Evolutionary conservation across 257 asterid genomes (phyloP).

Genomic region (Leptodermis oblonga): DNA sequence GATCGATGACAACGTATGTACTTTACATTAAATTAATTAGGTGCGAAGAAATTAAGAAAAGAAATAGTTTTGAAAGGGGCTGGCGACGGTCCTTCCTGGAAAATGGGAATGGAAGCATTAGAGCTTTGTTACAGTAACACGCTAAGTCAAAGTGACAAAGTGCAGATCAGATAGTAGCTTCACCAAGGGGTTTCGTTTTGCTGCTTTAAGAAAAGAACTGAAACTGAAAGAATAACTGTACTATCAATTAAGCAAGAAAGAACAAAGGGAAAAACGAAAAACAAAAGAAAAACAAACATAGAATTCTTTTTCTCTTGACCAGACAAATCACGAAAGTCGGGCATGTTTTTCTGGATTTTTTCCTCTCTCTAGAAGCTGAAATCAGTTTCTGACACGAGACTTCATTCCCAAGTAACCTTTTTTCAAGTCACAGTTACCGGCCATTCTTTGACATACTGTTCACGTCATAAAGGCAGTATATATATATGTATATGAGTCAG

Average conservation of each 20-base stretch:
- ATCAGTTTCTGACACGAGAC: neutral
- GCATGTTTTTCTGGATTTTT: neutral
- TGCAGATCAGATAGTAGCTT: constrained; percentile 10
- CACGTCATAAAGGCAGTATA: too few relatives aligned
- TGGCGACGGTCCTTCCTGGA: too few relatives aligned
- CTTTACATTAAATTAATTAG: too few relatives aligned
- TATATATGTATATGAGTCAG: too few relatives aligned
- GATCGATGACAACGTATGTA: too few relatives aligned
- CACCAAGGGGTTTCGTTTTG: neutral
- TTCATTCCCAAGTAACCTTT: constrained; percentile 8
- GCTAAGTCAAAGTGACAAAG: constrained; percentile 21
- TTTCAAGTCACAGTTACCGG: neutral
- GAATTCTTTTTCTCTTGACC: too few relatives aligned
- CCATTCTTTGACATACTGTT: neutral
- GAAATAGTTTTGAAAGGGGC: too few relatives aligned
- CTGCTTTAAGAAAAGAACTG: neutral
- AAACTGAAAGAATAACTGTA: neutral
- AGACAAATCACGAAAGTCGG: constrained; percentile 14
- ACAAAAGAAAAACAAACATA: too few relatives aligned
- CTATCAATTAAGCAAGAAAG: too few relatives aligned
- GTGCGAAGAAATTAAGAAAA: too few relatives aligned
- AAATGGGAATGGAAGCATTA: neutral
- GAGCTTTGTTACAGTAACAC: constrained; percentile 16
- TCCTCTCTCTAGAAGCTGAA: neutral
- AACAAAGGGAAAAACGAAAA: neutral